Percentiles rank a stretch among this genome's conserved stretches.
Conservation (phyloP, 2,329 filamentous ascomycete species). For the Cytospora chrysosperma region DNA sequence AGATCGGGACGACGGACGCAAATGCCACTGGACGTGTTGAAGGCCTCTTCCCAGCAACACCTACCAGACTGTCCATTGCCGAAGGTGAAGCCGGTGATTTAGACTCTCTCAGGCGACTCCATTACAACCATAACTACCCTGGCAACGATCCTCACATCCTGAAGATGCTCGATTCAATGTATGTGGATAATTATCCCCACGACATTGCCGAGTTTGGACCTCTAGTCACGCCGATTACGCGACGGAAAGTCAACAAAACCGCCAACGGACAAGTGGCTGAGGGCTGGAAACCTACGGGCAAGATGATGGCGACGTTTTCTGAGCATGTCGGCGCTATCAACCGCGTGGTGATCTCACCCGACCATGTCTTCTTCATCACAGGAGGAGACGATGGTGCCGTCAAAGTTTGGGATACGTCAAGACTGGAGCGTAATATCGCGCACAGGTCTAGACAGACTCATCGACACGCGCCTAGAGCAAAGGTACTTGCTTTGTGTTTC, state of each 20-base stretch:
- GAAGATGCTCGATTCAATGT: constrained; percentile 80
- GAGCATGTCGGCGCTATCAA: constrained; percentile 85
- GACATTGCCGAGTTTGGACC: constrained; percentile 75
- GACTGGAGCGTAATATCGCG: constrained; percentile 87
- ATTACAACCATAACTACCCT: constrained; percentile 76
- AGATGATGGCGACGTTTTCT: constrained; percentile 81
- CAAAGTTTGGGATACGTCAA: constrained; percentile 88
- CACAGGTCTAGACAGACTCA: constrained; percentile 86
- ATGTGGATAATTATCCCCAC: constrained; percentile 67
- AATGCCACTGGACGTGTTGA: constrained; percentile 62
- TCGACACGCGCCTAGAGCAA: constrained; percentile 67
- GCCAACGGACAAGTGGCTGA: constrained; percentile 49
- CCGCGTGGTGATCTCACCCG: constrained; percentile 77
- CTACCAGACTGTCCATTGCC: constrained; percentile 35
- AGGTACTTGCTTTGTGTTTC: constrained; percentile 81
- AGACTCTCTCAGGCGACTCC: constrained; percentile 46
- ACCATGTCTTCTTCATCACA: constrained; percentile 93
- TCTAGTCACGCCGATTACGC: constrained; percentile 67
- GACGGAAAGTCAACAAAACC: constrained; percentile 49
- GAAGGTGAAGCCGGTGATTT: constrained; percentile 31
- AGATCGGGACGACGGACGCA: constrained; percentile 58
- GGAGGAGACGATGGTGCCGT: constrained; percentile 88
- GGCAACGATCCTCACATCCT: constrained; percentile 72
- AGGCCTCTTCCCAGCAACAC: constrained; percentile 48
- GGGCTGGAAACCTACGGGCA: constrained; percentile 81